Evolutionary conservation across 1,139 yeast species (phyloP).

Genomic region (Hansenula anomala): DNA sequence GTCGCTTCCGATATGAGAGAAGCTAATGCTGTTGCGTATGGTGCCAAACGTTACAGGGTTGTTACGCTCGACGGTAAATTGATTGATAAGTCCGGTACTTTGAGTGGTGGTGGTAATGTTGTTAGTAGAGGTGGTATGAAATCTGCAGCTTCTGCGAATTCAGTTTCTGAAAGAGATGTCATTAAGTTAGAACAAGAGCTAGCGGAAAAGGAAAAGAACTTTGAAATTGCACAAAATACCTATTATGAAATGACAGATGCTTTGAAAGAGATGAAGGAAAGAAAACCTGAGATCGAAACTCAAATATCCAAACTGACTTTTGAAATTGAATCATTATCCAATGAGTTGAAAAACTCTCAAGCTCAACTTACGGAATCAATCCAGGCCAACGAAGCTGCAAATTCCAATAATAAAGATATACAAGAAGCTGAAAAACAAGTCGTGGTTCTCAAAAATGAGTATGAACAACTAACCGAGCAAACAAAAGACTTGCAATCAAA

Average conservation of each 20-base stretch:
- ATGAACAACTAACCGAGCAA: conserved; percentile 42
- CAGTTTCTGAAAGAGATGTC: conserved; percentile 55
- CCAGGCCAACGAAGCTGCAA: conserved; percentile 15
- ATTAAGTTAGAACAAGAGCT: conserved; percentile 50
- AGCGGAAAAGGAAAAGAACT: conserved; percentile 49
- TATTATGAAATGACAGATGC: conserved; percentile 57
- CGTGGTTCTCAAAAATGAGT: conserved; percentile 32
- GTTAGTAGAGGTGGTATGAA: conserved; percentile 41
- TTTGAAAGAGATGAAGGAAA: conserved; percentile 52
- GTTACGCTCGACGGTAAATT: conserved; percentile 91
- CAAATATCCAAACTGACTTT: conserved; percentile 54
- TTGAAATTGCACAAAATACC: conserved; percentile 46
- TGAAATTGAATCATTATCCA: conserved; percentile 59
- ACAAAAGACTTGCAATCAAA: conserved; percentile 55
- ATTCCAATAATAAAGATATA: conserved; percentile 32
- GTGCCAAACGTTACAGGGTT: conserved; percentile 75
- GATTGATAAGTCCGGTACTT: conserved; percentile 93
- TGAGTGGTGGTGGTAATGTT: conserved; percentile 91
- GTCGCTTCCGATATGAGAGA: conserved; percentile 76
- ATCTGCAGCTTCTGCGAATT: conserved; percentile 21
- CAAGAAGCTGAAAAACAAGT: conserved; percentile 35
- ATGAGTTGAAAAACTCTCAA: conserved; percentile 21
- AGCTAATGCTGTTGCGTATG: conserved; percentile 88
- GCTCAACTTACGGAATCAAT: conserved; percentile 27
- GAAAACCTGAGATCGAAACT: conserved; percentile 67